Base-by-base conservation (phyloP, 2,329 filamentous ascomycete species). In the Microsporum canis region DNA sequence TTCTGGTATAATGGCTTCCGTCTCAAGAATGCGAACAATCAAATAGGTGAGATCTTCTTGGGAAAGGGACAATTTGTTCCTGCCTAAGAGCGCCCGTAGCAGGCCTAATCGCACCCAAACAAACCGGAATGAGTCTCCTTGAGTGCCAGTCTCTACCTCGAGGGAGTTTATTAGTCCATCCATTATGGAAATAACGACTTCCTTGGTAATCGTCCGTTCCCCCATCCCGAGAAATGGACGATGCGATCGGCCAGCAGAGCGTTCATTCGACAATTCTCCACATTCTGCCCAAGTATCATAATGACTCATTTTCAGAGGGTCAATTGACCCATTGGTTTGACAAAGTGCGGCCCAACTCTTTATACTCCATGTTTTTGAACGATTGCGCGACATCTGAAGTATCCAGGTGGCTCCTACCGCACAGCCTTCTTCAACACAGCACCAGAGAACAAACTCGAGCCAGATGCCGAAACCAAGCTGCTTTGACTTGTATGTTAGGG, bases 111-210 rank as follows among this genome's bases (percentile, higher is more conserved):
- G 76, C 75, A 43, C 77, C 65, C 2, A 63, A 63, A 70, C 68
- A 66, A 62, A 78, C 64, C 36, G 69, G 67, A 53, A 67, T 49
- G 66, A 59, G 73, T 67, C n/a, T 61, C 66, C 64, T 67, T 71
- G 39, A 70, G 71, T 60, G 64, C 67, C 63, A 66, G 75, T 36
- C 51, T 77, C 78, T 27, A 77, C 65, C 60, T 75, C 76, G 47
- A 79, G 68, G 10, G 69, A 66, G 62, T 78, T 80, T 45, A 79
- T 67, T 12, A 84, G 68, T 14, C 77, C 79, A 65, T 83, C 80
- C 34, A 83, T 71, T 45, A 84, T 76, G 4, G 80, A 79, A 58
- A 78, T 73, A 31, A 85, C 76, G 8, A 85, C 77, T 69, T 86
- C 84, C 47, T 76, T 75, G 66, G 82, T 85, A 66, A 86, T 78